Base-by-base conservation (phyloP, 495 filamentous ascomycete genomes). In the Coniosporium apollinis region DNA sequence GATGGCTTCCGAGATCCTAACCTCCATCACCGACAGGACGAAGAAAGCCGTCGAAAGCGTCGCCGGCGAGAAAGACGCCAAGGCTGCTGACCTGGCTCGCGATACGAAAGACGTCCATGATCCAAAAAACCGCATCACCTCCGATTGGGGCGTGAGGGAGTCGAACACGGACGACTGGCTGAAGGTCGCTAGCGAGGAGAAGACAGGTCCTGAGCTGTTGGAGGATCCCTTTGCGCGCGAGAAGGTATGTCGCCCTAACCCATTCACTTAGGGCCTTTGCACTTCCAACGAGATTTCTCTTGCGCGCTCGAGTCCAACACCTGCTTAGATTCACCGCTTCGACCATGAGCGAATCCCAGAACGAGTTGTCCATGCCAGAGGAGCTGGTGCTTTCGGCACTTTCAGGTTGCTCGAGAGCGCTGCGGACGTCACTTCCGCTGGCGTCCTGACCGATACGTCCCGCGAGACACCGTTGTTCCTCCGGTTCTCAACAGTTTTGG, bases 311-410 rank as follows among this genome's bases (percentile, higher is more conserved):
- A 26, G 33, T 6, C 13, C 17, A 17, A 15, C 22, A 26, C 11
- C 9, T 39, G 8, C 30, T 10, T 35, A 84, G 79, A 81, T 84
- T 30, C 69, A 73, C 50, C 69, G 73, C 38, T 87, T 92, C 49
- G 82, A 89, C 47, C 82, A 89, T 44, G 82, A 92, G 54, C 70
- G 83, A 34, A 87, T 89, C 34, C 83, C 83, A 2, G 83, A 91
- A 56, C 66, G 85, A 34, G 83, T 91, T 10, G 82, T 94, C 4
- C 85, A 94, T 49, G 85, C 85, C 19, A 78, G 84, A 21, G 85
- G 83, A 15, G 60, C 70, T 10, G 85, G 74, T 24, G 84, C 85
- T 13, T 91, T 89, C 46, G 85, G 85, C 9, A 82, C 68, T 19
- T 92, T 91, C 61, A 78, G 64, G 36, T 57, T 92, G 2, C 65